Evolutionary conservation across 179 eudicot genomes (phyloP), one percentile per base, ranked within the genome.

Genomic region (Amaranthus tricolor): DNA sequence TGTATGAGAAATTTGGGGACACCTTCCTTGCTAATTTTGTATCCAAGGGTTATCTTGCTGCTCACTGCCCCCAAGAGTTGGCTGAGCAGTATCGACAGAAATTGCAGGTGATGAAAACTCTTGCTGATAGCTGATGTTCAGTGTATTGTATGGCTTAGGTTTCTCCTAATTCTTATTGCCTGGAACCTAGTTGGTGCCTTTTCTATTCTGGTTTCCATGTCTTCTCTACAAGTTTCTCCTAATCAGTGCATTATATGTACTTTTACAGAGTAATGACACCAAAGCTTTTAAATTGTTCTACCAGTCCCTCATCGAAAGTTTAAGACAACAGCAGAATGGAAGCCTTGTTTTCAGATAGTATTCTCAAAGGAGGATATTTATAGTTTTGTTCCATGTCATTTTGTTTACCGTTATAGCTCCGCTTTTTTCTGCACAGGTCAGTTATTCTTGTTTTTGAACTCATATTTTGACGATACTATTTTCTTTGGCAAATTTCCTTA

Each of bases 311-410:
- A 79, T 95, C 60, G 97, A 89, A 74, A 90, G 78, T 60, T 77
- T 95, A 84, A 93, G 93, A 85, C 88, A 71, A 44, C 93, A 86
- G 68, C 96, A 92, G 74, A 94, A 94, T 71, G 97, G 98, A 82
- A 92, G 97, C 83, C 89, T 89, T 68, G 97, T 89, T 74, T 90
- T 88, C 90, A 89, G 97, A 94, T 94, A 94, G 89, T 94, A 86
- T 82, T 66, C 4, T 19, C 13, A 9, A 69, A 60, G 51, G 47
- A 65, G 54, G 66, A 72, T 21, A 56, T 60, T 71, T 16, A 69
- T 56, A 50, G 67, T 47, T 64, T 48, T 72, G 77, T 75, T 80
- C 52, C 62, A 65, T 71, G 51, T 75, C 70, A 21, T 80, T 52
- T 50, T 82, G 48, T 75, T 58, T 53, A 67, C 62, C 66, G 74